These are phyloP conservation scores for Penicillium aurantiogriseum DNA, from an alignment of 2,329 filamentous ascomycete genomes.

Conservation along the genomic window DNA sequence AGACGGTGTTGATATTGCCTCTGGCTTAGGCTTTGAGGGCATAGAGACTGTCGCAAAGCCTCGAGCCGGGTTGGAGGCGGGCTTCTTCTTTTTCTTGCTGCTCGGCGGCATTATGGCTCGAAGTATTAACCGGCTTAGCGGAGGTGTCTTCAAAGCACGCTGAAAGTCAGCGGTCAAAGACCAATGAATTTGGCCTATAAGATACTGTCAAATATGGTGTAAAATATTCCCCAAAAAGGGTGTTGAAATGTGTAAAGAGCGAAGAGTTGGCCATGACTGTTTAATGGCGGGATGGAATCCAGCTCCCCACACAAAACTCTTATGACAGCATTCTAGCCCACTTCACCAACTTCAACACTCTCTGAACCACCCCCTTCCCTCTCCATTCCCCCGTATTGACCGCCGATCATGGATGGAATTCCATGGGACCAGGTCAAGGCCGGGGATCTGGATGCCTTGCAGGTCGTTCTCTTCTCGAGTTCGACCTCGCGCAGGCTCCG, in stretches of 20 bases:
- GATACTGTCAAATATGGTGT: not conserved
- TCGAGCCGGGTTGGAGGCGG: conserved; percentile 78
- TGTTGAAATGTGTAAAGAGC: conserved; percentile 16
- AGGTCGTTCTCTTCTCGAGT: conserved; percentile 42
- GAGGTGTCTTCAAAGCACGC: conserved; percentile 13
- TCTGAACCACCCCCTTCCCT: conserved; percentile 29
- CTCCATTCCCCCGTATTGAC: conserved; percentile 29
- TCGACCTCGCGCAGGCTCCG: conserved; percentile 43
- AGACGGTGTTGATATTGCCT: conserved; percentile 34
- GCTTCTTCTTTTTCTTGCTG: conserved; percentile 92
- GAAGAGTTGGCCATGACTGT: conserved; percentile 18
- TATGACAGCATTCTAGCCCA: conserved; percentile 40
- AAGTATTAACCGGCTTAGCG: conserved; percentile 3
- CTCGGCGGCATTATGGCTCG: conserved; percentile 59
- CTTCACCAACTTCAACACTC: conserved; percentile 21
- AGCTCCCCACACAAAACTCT: conserved; percentile 41
- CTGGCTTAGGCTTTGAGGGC: conserved; percentile 71
- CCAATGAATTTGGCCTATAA: not conserved
- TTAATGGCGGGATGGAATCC: conserved; percentile 24
- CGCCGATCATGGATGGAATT: conserved; percentile 43
- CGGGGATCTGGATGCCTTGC: conserved; percentile 41
- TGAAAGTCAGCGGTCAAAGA: conserved; percentile 7
- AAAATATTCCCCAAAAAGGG: conserved; percentile 6
- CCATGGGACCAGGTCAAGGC: conserved; percentile 47
- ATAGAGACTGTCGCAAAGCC: conserved; percentile 93